Evolutionary conservation across 179 eudicot genomes (phyloP), one percentile per base, ranked within the genome.

Genomic region (Heliamphora pulchella): DNA sequence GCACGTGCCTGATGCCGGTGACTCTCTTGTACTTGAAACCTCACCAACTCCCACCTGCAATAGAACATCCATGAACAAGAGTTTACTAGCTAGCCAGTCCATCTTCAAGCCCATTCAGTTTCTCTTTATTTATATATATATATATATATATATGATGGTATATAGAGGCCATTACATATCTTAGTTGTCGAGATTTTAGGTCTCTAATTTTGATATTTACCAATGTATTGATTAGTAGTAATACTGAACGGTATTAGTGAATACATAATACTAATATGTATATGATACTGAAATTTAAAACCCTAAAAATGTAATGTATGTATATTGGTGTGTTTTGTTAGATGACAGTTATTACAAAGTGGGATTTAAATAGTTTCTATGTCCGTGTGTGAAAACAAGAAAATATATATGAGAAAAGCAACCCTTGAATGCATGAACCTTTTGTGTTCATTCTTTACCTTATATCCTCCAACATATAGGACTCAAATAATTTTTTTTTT

Each of bases 41-140:
- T 88, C 98, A 69, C 89, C 90, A 8, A 86, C 86, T 81, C 94
- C 93, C 74, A 83, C 91, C 98, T 93, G 81, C 64, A 69, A 71
- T 39, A 77, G 18, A 78, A 66, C 6, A 31, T 31, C 17, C 54
- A 54, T 14, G 75, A 76, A 8, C 15, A 55, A 75, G 50, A 80
- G 75, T 78, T 70, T 13, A 44, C 78, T 65, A 72, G 47, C 77
- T 80, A 55, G 63, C 43, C 17, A 31, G 81, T 57, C 47, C 4
- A 9, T 22, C 69, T 2, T 8, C 44, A 2, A 44, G 48, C 8
- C 79, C 54, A 39, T 53, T 47, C 22, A 2, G 14, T 50, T 7
- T 75, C 22, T 64, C 61, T 62, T 74, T 75, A 4, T 64, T n/a
- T n/a, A n/a, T n/a, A n/a, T n/a, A n/a, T n/a, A n/a, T n/a, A n/a